Evolutionary conservation across 495 filamentous ascomycete genomes (phyloP), one percentile per base, ranked within the genome.

Genomic region (Neurospora pannonica): DNA sequence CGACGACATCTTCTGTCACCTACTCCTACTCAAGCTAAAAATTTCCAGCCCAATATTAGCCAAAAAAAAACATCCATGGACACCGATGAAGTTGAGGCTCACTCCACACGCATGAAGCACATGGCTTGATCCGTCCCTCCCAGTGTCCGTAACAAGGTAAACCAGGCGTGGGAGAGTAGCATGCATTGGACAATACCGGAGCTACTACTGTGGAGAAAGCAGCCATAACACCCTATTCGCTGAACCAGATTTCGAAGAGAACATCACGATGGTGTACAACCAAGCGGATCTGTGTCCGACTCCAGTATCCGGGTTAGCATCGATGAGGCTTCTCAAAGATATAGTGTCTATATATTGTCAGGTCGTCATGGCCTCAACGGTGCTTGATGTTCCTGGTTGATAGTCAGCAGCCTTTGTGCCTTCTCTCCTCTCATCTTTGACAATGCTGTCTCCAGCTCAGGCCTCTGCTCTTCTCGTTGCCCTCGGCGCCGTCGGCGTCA

Each of bases 381-480:
- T 60, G 21, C 48, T 31, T 28, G 48, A 28, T 28, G 3, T 28
- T 60, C 21, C 48, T 5, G 48, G 4, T 28, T 13, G 48, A 3
- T 28, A 31, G 11, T 28, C 48, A 60, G 48, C 11, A 28, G 24
- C 48, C 1, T 2, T 15, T 60, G 48, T 28, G 13, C 5, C 10
- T n/a, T 71, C 70, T 19, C 24, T n/a, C 9, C 15, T 42, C n/a
- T 39, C 40, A 38, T 37, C 28, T 73, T 70, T 62, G 71, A 72
- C n/a, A 15, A 77, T 77, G 76, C 17, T 77, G 40, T 79, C 72
- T 21, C 74, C 74, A 48, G 70, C 71, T 10, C 15, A 71, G 43
- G 74, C 72, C n/a, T 79, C 76, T 8, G 71, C 74, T 38, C 73
- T 80, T 42, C 67, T 80, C 6, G 62, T 78, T n/a, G 69, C 71